Base-by-base conservation (phyloP, 2,329 filamentous ascomycete species). In the Cladobotryum protrusum region DNA sequence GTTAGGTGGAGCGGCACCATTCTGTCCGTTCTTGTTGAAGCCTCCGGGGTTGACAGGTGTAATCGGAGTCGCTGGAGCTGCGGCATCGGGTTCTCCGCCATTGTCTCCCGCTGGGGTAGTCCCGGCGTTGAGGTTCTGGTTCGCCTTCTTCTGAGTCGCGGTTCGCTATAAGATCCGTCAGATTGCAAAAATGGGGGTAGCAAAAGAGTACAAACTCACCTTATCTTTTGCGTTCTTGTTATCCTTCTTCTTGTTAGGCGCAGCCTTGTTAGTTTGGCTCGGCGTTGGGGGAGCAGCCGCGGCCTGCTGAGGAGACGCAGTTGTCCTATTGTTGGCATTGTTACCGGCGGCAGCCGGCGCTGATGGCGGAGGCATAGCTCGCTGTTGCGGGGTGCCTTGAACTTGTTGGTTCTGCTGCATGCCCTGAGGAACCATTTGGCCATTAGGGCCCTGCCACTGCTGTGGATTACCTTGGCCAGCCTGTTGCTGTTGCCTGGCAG, bases 221-320 rank as follows among this genome's bases (percentile, higher is more conserved):
- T 89, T 88, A 50, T 70, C 74, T 67, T 85, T 86, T 5, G 79
- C 73, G 53, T 73, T 77, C 67, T 85, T 85, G 5, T 70, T 72
- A 32, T 83, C 81, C 73, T 89, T 87, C 78, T 92, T 92, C 67
- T 89, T 35, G 12, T 41, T 90, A 1, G 86, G 85, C 33, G 81
- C 83, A 4, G 85, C 69, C 72, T 92, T 92, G 62, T 83, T 85
- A 2, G 74, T 67, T 63, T 89, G 86, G 46, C 81, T 83, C 1
- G 88, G 88, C 4, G 88, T 93, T 1, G 87, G 87, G 1, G 88
- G 87, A 34, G 85, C 85, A 6, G 81, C 77, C 52, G 77, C 81
- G 54, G 77, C 77, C 57, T 80, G 77, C 58, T 84, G 82, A 19
- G 82, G 83, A 15, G 82, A 83, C 12, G 78, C 79, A 13, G 81